A percentile compares a stretch with the other conserved stretches of the same genome.
Evolutionary conservation across 306 rosid species (phyloP).

Genomic region (Sesbania bispinosa): DNA sequence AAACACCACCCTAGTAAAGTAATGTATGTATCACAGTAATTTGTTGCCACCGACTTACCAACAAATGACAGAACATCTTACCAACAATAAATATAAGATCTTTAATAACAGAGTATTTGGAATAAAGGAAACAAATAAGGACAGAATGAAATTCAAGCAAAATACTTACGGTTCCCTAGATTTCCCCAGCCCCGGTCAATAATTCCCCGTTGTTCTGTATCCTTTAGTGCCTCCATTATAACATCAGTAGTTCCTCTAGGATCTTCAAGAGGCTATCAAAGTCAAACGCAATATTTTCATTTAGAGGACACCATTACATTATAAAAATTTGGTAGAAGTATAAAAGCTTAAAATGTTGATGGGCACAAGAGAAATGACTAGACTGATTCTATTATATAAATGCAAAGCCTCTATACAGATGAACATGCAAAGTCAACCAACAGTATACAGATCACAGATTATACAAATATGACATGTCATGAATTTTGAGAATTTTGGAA

Average conservation of each 20-base stretch:
- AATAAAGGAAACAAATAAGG: neutral
- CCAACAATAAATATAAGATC: neutral
- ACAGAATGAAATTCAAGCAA: neutral
- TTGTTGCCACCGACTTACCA: neutral
- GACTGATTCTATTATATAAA: neutral
- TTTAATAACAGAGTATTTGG: neutral
- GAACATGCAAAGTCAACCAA: neutral
- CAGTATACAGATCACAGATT: neutral
- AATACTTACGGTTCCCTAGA: constrained; percentile 68
- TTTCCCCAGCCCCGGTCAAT: constrained; percentile 85
- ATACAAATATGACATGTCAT: neutral
- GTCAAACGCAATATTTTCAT: constrained; percentile 19
- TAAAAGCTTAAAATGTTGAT: neutral
- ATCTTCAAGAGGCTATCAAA: constrained; percentile 76
- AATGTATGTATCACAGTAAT: neutral
- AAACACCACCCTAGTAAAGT: neutral
- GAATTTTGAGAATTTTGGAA: neutral
- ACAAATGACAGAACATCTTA: neutral
- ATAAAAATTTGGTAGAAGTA: neutral
- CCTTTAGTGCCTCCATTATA: constrained; percentile 69
- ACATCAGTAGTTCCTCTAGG: constrained; percentile 53
- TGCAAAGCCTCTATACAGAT: neutral
- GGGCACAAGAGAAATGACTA: constrained; percentile 2
- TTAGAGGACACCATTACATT: neutral
- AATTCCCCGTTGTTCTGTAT: constrained; percentile 77